Percentiles rank a stretch among this genome's conserved stretches.
These are phyloP conservation scores for Aureobasidium sp. DNA, from an alignment of 2,329 filamentous ascomycete genomes.

Conservation along the genomic window DNA sequence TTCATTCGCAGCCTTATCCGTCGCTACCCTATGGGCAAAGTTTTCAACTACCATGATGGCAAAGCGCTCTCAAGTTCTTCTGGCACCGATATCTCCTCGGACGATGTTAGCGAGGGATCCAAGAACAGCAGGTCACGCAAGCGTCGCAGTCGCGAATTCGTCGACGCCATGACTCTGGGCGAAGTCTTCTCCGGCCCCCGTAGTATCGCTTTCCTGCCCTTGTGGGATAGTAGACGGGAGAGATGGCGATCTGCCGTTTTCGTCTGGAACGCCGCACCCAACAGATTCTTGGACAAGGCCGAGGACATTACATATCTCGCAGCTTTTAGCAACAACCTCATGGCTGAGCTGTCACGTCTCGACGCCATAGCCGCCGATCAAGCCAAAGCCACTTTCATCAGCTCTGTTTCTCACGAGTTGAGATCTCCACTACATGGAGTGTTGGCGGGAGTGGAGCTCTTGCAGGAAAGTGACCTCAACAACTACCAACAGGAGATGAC, in stretches of 20 bases:
- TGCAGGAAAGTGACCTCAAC: conserved; percentile 36
- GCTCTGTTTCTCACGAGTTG: conserved; percentile 45
- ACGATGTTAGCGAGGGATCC: not conserved
- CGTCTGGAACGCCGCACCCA: conserved; percentile 34
- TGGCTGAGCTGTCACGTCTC: conserved; percentile 31
- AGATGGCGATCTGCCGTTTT: conserved; percentile 19
- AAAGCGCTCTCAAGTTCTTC: conserved; percentile 19
- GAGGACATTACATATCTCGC: conserved; percentile 31
- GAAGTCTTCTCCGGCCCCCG: conserved; percentile 31
- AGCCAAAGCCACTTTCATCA: conserved; percentile 44
- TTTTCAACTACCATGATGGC: conserved; percentile 22
- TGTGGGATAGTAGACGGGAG: conserved; percentile 35
- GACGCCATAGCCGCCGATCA: conserved; percentile 33
- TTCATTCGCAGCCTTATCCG: conserved; percentile 17
- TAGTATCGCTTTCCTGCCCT: conserved; percentile 43
- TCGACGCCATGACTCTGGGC: conserved; percentile 2
- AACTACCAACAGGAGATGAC: conserved; percentile 36
- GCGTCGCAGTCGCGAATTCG: conserved; percentile 5
- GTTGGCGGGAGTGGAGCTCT: conserved; percentile 42
- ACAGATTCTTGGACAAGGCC: conserved; percentile 27
- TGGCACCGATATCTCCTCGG: not conserved
- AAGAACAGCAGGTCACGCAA: not conserved
- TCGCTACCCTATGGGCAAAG: conserved; percentile 20
- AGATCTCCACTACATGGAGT: conserved; percentile 41
- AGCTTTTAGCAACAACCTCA: conserved; percentile 32